Base-by-base conservation (phyloP, 1,139 yeast genomes). In the Blastobotrys capitulatus region DNA sequence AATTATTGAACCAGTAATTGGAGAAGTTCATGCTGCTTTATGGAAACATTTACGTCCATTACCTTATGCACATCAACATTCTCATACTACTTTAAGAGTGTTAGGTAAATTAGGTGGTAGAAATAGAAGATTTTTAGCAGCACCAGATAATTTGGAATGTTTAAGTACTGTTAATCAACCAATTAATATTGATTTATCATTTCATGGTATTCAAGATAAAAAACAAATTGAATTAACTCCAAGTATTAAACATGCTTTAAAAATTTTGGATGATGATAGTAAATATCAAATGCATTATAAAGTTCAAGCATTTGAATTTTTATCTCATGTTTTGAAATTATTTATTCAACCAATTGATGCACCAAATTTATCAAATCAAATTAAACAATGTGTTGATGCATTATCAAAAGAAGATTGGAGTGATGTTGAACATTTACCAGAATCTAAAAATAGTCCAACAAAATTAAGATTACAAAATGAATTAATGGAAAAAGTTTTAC, bases 41-140 rank as follows among this genome's bases (percentile, higher is more conserved):
- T 94, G 97, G 94, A 84, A 81, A 56, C 95, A 92, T 58, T 70
- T 94, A 56, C 83, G 83, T 56, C 98, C 98, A 1, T 78, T 89
- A 38, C 98, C 98, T 0, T 89, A 89, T 64, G 78, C 77, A 48
- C 97, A 89, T 56, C 92, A 85, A 60, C 96, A 90, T 59, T 85
- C 96, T 19, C 99, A 94, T 62, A 88, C 96, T 0, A 92, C 97
- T 0, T 82, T 92, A 50, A 77, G 98, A 54, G 88, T 94, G 42
- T 72, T 94, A 50, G 98, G 99, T 46, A 94, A 94, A 63, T 72
- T 94, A 38, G 99, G 99, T 36, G 99, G 99, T 1, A 78, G 98
- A 64, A 92, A 92, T 60, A 83, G 97, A 58, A 81, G 85, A 48
- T 88, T 87, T 63, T 74, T 90, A 60, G 80, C 80, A 54, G 86